Evolutionary conservation across 1,284 basidiomycete genomes (phyloP).

Genomic region (Chalciporus piperatoides): DNA sequence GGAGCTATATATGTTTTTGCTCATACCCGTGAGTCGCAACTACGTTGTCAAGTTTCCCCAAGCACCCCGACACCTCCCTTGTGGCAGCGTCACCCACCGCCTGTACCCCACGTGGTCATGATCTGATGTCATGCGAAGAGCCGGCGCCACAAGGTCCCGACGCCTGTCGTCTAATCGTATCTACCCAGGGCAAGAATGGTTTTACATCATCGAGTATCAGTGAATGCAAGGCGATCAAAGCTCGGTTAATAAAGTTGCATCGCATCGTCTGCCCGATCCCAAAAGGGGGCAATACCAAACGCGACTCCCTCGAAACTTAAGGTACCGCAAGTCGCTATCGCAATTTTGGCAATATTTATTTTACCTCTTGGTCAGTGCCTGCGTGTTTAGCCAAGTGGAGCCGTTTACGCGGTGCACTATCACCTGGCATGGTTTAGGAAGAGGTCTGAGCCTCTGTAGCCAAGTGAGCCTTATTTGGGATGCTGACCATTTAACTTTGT

Average conservation of each 20-base stretch:
- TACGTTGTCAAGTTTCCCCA: conserved; percentile 15
- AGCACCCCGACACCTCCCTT: conserved; percentile 9
- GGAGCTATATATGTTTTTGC: conserved; percentile 17
- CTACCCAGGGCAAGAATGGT: not conserved
- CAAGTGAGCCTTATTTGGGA: no score
- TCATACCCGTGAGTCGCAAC: conserved; percentile 9
- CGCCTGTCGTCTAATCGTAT: not conserved
- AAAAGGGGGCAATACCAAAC: not conserved
- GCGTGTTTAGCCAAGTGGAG: no score
- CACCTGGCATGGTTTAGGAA: no score
- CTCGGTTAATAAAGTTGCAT: not conserved
- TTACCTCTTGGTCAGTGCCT: no score
- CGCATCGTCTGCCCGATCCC: not conserved
- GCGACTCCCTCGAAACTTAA: not conserved
- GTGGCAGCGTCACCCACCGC: conserved; percentile 1
- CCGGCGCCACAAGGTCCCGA: no score
- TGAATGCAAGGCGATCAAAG: not conserved
- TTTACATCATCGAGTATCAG: not conserved
- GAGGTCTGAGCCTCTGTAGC: no score
- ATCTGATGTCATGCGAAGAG: not conserved
- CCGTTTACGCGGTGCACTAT: no score
- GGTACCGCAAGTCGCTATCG: no score
- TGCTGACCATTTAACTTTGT: no score
- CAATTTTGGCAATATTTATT: no score
- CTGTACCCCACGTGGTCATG: not conserved